Evolutionary conservation across 768 basidiomycete species (phyloP), one percentile per base, ranked within the genome.

Genomic region (Wakefieldia striispora): DNA sequence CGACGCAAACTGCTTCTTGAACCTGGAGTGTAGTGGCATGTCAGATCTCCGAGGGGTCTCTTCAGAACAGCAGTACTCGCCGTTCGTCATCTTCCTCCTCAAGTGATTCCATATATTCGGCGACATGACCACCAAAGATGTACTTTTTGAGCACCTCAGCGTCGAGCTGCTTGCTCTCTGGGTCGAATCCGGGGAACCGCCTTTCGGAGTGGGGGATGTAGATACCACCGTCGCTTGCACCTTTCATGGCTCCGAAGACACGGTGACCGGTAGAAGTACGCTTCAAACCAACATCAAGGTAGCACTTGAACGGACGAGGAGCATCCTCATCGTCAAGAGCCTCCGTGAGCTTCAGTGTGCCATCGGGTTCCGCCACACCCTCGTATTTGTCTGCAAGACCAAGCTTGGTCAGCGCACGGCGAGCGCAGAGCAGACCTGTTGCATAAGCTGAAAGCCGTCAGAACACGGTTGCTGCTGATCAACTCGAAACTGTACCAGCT

Each of bases 61-160:
- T 39, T 24, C n/a, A 11, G 44, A 41, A 17, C 11, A 19, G 26
- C 38, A 49, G 13, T 16, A 66, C 79, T 54, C 59, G 84, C 84
- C 94, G 82, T 75, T 98, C 95, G 63, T 98, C 97, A 67, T 99
- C 97, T 77, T 99, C 97, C 80, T 99, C 97, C 76, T 99, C 97
- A 46, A 98, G 76, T 49, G 85, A 89, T 76, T 98, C 91, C 97
- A 99, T 99, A 80, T 98, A 99, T 75, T 98, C 97, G 43, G 97
- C 92, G 49, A 99, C 88, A 70, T 99, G 97, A 45, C 95, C 95
- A 68, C 91, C 95, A 61, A 79, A 89, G 70, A 99, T 98, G 77
- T 99, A 99, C 75, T 95, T 95, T 70, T 95, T 93, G 65, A 98
- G 78, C 49, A 86, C 83, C 72, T 98, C 97, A 38, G 91, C 84